Base-by-base conservation (phyloP, 371 early-diverging fungal genomes). In the Phascolomyces articulosus region DNA sequence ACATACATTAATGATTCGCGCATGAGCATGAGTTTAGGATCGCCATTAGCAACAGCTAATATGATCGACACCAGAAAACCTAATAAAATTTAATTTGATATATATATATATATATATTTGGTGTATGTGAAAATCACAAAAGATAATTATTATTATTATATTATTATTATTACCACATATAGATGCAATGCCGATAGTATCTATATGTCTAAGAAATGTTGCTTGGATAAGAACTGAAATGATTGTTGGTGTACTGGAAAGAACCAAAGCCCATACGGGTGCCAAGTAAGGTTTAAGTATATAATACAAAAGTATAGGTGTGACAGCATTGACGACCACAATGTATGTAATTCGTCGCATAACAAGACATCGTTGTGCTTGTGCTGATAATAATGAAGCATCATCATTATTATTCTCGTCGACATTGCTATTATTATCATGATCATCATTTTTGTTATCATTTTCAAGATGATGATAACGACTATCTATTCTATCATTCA, bases 31-130 rank as follows among this genome's bases (percentile, higher is more conserved):
- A 83, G 60, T 44, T 77, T 78, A 8, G 84, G 81, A 60, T 83
- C 78, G 24, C 76, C 74, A 59, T 80, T 78, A 26, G 75, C 55
- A 6, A 72, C 67, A 7, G 84, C 81, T 11, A 83, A 60, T 28
- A 80, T 66, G 49, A 78, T 79, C 2, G 84, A 83, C 23, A 83
- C 49, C 31, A 71, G 62, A 60, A 83, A 83, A 29, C 77, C 81
- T 77, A 65, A 26, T 29, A 16, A 55, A 13, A 11, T 9, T 9
- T 34, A 34, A 28, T n/a, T n/a, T n/a, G n/a, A n/a, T n/a, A n/a
- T n/a, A n/a, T n/a, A n/a, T n/a, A n/a, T n/a, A n/a, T 13, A 26
- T 53, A 64, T n/a, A 48, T 61, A 34, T 34, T 2, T 34, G 11
- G 11, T 9, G 6, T 34, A 34, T 11, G 34, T 34, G 34, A 9